These are phyloP conservation scores for slime mould (Dictyostelium discoideum) DNA, from an alignment of 78 protist genomes.

Conservation along the genomic window dicty_2.7 NC_007090.3:4152501-4153000, in stretches of 20 bases:
- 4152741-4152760: background rate
- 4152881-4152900: background rate
- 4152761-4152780: background rate
- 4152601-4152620: background rate
- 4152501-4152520: background rate
- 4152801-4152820: background rate
- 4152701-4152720: background rate
- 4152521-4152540: constrained; percentile 9
- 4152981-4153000: background rate
- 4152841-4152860: background rate
- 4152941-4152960: background rate
- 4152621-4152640: background rate
- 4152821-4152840: background rate
- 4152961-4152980: background rate
- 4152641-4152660: background rate
- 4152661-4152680: background rate
- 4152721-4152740: background rate
- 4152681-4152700: background rate
- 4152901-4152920: too few relatives aligned
- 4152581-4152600: background rate
- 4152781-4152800: background rate
- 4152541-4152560: constrained; percentile 3
- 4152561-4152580: background rate
- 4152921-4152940: background rate
- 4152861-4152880: background rate